Conservation (phyloP, 805 yeast genomes). For the Kuraishia hungarica region DNA sequence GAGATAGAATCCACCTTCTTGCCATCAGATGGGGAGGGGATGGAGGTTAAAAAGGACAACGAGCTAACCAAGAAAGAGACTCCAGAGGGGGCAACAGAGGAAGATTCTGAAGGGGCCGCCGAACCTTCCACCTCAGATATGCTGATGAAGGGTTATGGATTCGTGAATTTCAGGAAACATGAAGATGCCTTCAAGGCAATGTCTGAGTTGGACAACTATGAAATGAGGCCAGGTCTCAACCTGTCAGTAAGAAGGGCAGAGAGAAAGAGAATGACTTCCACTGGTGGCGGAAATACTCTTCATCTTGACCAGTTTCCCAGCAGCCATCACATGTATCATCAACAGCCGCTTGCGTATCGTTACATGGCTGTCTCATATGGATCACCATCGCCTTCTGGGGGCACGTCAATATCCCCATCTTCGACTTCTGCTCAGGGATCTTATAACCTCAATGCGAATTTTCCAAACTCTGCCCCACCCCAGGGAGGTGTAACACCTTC, state of each 20-base stretch:
- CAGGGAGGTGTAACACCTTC: not conserved
- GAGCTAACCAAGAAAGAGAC: not conserved
- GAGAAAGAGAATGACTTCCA: slow-evolving; percentile 14
- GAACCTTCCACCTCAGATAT: slow-evolving; percentile 5
- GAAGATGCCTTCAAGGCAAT: slow-evolving; percentile 41
- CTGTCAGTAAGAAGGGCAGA: slow-evolving; percentile 36
- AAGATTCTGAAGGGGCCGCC: slow-evolving; percentile 1
- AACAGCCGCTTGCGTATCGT: not conserved
- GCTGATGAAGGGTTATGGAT: slow-evolving; percentile 39
- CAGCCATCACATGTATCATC: slow-evolving; percentile 2
- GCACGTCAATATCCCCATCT: not conserved
- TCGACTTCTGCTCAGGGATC: not conserved
- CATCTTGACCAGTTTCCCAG: slow-evolving; percentile 4
- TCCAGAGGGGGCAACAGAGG: not conserved
- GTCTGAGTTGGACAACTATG: slow-evolving; percentile 35
- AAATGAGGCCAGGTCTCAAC: slow-evolving; percentile 20
- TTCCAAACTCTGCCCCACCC: not conserved
- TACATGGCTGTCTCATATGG: not conserved
- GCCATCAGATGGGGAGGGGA: slow-evolving; percentile 24
- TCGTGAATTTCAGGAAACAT: slow-evolving; percentile 40
- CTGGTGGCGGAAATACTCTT: slow-evolving; percentile 2
- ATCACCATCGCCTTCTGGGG: not conserved
- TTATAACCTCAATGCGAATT: not conserved
- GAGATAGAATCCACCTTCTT: slow-evolving; percentile 42
- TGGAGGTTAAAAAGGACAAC: not conserved